Evolutionary conservation across 1,284 basidiomycete species (phyloP), one percentile per base, ranked within the genome.

Genomic region (Ceratobasidium sp.): DNA sequence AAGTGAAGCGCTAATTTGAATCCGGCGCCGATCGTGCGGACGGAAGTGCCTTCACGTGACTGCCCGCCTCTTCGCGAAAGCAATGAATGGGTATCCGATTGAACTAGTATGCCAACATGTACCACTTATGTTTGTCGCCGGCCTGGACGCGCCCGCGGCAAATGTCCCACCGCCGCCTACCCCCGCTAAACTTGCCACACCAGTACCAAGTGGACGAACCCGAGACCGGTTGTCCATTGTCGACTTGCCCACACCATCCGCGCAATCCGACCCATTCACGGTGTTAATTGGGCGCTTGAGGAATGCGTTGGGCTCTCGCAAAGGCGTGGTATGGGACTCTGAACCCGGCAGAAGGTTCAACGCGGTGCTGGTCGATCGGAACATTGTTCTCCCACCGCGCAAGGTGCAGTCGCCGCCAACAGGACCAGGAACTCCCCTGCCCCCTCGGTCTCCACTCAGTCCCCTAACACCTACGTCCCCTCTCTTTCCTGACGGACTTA

Each of bases 81-180:
- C 42, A 53, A 95, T 95, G 93, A 95, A 95, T 78, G 93, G 92
- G 29, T 95, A 95, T 81, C 93, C 93, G 13, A 82, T 85, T 69
- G 92, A 94, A 79, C 82, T 95, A 69, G 82, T 96, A 72, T 83
- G 86, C 49, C 94, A 96, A 78, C 86, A 93, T 58, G 88, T 87
- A 40, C 95, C 95, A 27, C 87, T 96, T 57, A 92, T 97, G 91
- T 96, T 96, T 76, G 90, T 95, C 32, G 93, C 93, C 27, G 94
- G 95, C 0, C 84, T 97, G 40, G 87, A 87, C 13, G 70, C 75
- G 35, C 35, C 77, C 49, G 69, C 75, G 71, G 29, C 73, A 65
- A 42, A 57, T 40, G 55, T 40, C 0, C 55, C 64, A 12, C 52
- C 70, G 20, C 58, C 68, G 1, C 47, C 70, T 20, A 45, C 65